Evolutionary conservation across 148 eudicot genomes (phyloP).

Genomic region (Chenopodium suecicum): DNA sequence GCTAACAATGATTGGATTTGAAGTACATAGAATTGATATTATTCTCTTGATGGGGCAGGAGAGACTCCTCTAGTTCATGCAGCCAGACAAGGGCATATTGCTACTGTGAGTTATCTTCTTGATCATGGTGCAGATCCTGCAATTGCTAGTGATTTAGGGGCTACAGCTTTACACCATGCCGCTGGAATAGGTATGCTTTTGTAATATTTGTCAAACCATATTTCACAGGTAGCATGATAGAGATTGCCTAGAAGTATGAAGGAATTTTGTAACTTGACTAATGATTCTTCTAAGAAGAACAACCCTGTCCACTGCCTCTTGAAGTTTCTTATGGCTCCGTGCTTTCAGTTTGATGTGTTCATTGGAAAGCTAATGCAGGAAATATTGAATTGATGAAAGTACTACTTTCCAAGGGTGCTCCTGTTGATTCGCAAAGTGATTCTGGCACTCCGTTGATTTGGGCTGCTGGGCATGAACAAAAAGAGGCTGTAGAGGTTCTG

Average conservation of each 20-base stretch:
- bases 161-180: conserved; percentile 90
- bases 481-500: conserved; percentile 69
- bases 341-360: not conserved
- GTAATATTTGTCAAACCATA: not conserved
- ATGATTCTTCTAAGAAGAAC: conserved; percentile 2
- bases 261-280: not conserved
- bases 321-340: not conserved
- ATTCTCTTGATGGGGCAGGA: conserved; percentile 40
- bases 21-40: not conserved
- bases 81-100: conserved; percentile 82
- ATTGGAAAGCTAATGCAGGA: conserved; percentile 44
- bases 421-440: conserved; percentile 86
- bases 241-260: too few species aligned
- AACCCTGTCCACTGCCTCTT: not conserved
- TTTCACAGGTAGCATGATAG: too few species aligned
- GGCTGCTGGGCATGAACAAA: conserved; percentile 98
- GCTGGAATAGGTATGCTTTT: conserved; percentile 74
- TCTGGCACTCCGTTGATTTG: conserved; percentile 93
- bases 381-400: conserved; percentile 67
- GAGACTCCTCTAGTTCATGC: conserved; percentile 95
- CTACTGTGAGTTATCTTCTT: conserved; percentile 70
- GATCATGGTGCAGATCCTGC: conserved; percentile 78
- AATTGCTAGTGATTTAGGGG: conserved; percentile 76
- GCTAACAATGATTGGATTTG: not conserved
- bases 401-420: conserved; percentile 61